Evolutionary conservation across 208 protist species (phyloP).

Genomic region (Kentomonas sorsogonicus): DNA sequence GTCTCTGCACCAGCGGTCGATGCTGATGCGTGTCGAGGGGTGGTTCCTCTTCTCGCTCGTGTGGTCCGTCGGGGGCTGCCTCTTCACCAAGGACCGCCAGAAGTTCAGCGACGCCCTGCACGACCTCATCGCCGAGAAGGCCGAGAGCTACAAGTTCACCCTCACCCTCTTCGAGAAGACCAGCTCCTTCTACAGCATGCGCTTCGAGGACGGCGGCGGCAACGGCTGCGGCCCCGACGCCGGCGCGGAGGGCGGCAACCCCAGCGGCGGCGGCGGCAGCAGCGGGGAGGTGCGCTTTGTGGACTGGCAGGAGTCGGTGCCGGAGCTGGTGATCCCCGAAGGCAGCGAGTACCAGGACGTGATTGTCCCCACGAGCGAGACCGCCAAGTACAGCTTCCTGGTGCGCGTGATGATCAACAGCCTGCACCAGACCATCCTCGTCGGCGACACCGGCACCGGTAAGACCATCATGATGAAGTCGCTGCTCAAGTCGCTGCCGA

Average conservation of each 20-base stretch:
- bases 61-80: constrained; percentile 91
- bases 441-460: constrained; percentile 94
- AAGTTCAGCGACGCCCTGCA: constrained; percentile 83
- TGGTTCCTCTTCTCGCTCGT: constrained; percentile 92
- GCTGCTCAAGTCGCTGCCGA: constrained; percentile 71
- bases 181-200: constrained; percentile 81
- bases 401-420: constrained; percentile 79
- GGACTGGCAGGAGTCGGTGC: constrained; percentile 77
- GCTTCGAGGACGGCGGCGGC: constrained; percentile 36
- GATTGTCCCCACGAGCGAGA: constrained; percentile 93
- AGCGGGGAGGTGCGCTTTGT: constrained; percentile 68
- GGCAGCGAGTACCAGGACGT: constrained; percentile 91
- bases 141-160: constrained; percentile 56
- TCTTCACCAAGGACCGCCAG: constrained; percentile 70
- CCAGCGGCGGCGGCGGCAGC: neutral
- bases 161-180: constrained; percentile 68
- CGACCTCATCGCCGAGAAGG: constrained; percentile 29
- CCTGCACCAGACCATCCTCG: constrained; percentile 80
- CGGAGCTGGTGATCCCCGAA: constrained; percentile 74
- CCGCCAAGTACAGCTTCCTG: constrained; percentile 90
- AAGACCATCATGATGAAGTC: constrained; percentile 95
- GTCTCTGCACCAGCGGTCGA: constrained; percentile 27
- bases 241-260: constrained; percentile 32
- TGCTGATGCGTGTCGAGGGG: constrained; percentile 78
- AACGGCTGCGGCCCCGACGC: constrained; percentile 9